phyloP scores from a whole-genome alignment of 2,329 filamentous ascomycete species.

The Dothistroma septosporum region DNA sequence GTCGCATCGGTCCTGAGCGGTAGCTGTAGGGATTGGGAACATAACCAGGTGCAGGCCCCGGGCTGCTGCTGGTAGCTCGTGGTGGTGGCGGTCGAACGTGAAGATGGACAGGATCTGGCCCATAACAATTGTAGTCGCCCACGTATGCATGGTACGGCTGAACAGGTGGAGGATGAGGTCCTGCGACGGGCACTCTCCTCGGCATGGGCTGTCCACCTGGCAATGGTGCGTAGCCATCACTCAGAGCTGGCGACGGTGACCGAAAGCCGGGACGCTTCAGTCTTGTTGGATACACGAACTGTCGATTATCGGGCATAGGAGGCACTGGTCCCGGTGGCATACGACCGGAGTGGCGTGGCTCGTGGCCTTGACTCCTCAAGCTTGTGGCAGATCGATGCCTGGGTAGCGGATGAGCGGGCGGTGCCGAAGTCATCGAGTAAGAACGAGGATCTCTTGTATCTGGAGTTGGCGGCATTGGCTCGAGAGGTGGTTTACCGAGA shows the following conservation, averaged over 20 bases:
- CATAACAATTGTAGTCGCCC: constrained; percentile 27
- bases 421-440: constrained; percentile 41
- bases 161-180: constrained; percentile 20
- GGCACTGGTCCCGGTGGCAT: constrained; percentile 32
- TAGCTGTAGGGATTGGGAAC: constrained; percentile 29
- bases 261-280: constrained; percentile 42
- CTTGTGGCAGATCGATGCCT: constrained; percentile 45
- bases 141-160: constrained; percentile 32
- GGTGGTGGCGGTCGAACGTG: constrained; percentile 28
- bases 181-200: constrained; percentile 22
- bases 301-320: constrained; percentile 34
- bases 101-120: constrained; percentile 21
- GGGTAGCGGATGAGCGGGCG: constrained; percentile 36
- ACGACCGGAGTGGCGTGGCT: constrained; percentile 27
- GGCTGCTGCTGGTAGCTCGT: constrained; percentile 25
- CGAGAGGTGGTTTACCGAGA: constrained; percentile 20
- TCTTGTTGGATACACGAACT: constrained; percentile 42
- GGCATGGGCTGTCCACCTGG: constrained; percentile 26
- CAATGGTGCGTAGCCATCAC: constrained; percentile 36
- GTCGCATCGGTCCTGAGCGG: constrained; percentile 24
- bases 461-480: constrained; percentile 21
- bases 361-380: constrained; percentile 40
- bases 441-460: constrained; percentile 40
- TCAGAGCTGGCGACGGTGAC: constrained; percentile 43
- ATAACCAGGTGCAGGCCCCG: constrained; percentile 20